A percentile compares a stretch with the other conserved stretches of the same genome.
phyloP scores from a whole-genome alignment of 1,284 basidiomycete genomes.

The Schizophyllum amplum region DNA sequence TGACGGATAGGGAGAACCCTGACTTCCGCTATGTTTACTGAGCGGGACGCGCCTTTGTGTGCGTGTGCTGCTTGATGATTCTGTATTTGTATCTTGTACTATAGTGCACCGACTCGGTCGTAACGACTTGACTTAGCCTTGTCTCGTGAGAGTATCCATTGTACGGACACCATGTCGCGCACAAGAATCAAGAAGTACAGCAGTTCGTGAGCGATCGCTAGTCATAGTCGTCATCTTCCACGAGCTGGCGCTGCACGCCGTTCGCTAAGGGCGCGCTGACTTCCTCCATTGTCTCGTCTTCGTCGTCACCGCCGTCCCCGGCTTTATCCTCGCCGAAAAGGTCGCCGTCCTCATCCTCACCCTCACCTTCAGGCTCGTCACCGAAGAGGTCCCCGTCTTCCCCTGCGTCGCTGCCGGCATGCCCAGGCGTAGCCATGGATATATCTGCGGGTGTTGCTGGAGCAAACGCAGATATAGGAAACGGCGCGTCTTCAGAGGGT shows the following conservation, averaged over 20 bases:
- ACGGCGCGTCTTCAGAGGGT: conserved; percentile 28
- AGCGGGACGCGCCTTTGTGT: conserved; percentile 21
- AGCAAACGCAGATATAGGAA: conserved; percentile 49
- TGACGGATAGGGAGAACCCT: conserved; percentile 41
- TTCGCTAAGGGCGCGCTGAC: conserved; percentile 48
- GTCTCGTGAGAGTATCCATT: too few relatives aligned
- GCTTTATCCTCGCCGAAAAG: conserved; percentile 9
- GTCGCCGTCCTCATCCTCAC: conserved; percentile 44
- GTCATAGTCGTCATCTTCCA: conserved; percentile 83
- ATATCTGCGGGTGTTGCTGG: conserved; percentile 49
- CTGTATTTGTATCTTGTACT: conserved; percentile 1
- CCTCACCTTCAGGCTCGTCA: conserved; percentile 46
- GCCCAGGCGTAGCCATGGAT: conserved; percentile 43
- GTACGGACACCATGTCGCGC: too few relatives aligned
- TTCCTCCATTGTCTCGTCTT: conserved; percentile 72
- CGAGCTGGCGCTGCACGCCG: conserved; percentile 67
- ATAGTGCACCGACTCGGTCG: conserved; percentile 49
- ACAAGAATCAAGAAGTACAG: too few relatives aligned
- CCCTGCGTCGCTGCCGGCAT: conserved; percentile 56
- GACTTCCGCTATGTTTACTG: conserved; percentile 40
- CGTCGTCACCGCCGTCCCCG: conserved; percentile 53
- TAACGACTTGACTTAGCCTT: too few relatives aligned
- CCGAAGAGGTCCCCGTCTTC: conserved; percentile 35
- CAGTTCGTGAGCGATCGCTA: too few relatives aligned
- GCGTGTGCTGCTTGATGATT: conserved; percentile 59